Percentiles rank a stretch among this genome's conserved stretches.
These are phyloP conservation scores for Thamnidium elegans DNA, from an alignment of 192 early-diverging fungal species.

Conservation along the genomic window DNA sequence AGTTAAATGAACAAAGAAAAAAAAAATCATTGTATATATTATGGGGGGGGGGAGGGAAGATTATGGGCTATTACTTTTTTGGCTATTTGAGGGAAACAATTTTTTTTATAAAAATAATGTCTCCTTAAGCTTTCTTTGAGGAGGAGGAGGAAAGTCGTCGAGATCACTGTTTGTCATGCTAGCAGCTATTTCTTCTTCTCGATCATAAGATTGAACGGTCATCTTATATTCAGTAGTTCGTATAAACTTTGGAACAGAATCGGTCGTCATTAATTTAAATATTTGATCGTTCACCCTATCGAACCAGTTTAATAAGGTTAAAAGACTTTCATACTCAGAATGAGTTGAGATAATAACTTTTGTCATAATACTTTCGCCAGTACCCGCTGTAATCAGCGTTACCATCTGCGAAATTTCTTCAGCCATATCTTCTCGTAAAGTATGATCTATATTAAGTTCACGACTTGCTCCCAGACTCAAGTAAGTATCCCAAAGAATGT, in stretches of 20 bases:
- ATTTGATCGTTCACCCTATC: conserved; percentile 63
- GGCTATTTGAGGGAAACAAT: no score
- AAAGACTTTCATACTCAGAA: conserved; percentile 22
- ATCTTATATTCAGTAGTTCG: conserved; percentile 37
- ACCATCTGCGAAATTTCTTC: conserved; percentile 44
- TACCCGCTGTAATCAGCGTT: conserved; percentile 34
- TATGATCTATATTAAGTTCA: conserved; percentile 52
- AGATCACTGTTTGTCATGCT: neutral
- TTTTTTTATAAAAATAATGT: no score
- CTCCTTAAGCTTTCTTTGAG: conserved; percentile 1
- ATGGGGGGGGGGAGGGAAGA: no score
- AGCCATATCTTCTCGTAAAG: conserved; percentile 44
- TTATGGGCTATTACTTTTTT: no score
- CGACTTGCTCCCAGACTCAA: conserved; percentile 36
- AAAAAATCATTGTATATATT: no score
- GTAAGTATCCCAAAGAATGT: conserved; percentile 47
- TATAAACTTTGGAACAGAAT: conserved; percentile 74
- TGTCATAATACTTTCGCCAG: neutral
- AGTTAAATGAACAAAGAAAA: no score
- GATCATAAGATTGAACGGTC: neutral
- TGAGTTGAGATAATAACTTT: conserved; percentile 25
- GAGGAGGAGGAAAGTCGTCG: conserved; percentile 7
- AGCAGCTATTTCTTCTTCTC: neutral
- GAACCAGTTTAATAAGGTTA: conserved; percentile 47
- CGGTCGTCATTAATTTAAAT: conserved; percentile 63